Conservation (phyloP, 768 basidiomycete species). For the Hypsizygus marmoreus region DNA sequence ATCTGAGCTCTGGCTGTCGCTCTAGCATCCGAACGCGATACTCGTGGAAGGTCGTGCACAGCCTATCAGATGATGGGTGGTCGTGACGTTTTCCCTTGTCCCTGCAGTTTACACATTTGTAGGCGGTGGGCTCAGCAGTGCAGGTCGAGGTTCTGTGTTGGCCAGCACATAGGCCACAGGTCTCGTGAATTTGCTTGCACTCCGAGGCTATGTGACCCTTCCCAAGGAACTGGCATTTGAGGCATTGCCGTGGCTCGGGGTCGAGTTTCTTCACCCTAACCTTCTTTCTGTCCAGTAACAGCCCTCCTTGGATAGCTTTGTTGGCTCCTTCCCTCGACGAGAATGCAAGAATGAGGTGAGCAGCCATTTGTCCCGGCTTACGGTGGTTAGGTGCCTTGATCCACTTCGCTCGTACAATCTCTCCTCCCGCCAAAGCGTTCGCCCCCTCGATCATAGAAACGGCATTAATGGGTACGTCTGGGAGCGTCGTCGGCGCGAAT, state of each 20-base stretch:
- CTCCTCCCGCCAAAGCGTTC: background rate
- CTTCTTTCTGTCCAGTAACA: constrained; percentile 16
- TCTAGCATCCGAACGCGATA: constrained; percentile 5
- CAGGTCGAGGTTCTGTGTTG: constrained; percentile 21
- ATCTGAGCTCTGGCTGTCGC: constrained; percentile 11
- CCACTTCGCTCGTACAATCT: background rate
- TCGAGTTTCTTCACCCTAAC: constrained; percentile 14
- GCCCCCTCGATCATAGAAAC: background rate
- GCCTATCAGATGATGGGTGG: constrained; percentile 24
- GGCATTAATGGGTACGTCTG: background rate
- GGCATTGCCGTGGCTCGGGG: constrained; percentile 15
- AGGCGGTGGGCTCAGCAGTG: constrained; percentile 2
- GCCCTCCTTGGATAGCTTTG: constrained; percentile 7
- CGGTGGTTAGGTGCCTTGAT: constrained; percentile 1
- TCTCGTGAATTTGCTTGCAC: constrained; percentile 11
- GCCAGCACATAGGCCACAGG: constrained; percentile 14
- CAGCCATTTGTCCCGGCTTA: background rate
- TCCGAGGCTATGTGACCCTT: constrained; percentile 15
- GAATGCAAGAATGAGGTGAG: background rate
- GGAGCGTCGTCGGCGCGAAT: background rate
- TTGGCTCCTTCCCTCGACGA: constrained; percentile 11
- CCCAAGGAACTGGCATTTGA: constrained; percentile 17
- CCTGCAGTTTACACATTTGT: constrained; percentile 24
- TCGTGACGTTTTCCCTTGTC: constrained; percentile 6
- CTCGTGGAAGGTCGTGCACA: constrained; percentile 21